Evolutionary conservation across 257 asterid genomes (phyloP).

Genomic region (Scutellaria minor): DNA sequence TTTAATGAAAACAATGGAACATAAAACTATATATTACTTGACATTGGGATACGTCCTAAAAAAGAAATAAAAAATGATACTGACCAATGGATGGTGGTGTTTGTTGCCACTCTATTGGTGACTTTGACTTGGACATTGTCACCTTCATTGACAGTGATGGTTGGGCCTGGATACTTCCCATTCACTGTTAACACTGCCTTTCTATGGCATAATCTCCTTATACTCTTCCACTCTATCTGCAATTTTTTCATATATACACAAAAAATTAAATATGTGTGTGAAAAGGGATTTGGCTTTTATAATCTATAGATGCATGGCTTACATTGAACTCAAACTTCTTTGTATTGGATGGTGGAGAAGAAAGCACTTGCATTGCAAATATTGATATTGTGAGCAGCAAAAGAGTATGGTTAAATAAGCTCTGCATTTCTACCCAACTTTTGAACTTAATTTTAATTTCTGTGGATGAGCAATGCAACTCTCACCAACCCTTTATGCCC

Average conservation of each 20-base stretch:
- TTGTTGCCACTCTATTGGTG: constrained; percentile 53
- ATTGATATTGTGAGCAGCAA: constrained; percentile 32
- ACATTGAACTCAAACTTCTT: constrained; percentile 62
- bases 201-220: constrained; percentile 62
- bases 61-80: not conserved
- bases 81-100: constrained; percentile 84
- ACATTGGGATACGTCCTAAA: too few species aligned
- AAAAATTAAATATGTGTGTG: too few species aligned
- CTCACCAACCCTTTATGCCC: too few species aligned
- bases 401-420: constrained; percentile 16
- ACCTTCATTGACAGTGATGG: constrained; percentile 72
- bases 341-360: constrained; percentile 49
- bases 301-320: constrained; percentile 27
- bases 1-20: too few species aligned
- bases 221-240: constrained; percentile 71
- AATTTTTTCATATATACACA: not conserved
- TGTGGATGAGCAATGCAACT: too few species aligned
- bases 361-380: constrained; percentile 29
- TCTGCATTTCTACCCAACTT: constrained; percentile 45
- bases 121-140: constrained; percentile 67
- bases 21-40: too few species aligned
- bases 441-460: too few species aligned
- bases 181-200: constrained; percentile 62
- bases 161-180: constrained; percentile 79
- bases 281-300: not conserved